phyloP scores from a whole-genome alignment of 306 rosid genomes.

The Citrullus amarus region DNA sequence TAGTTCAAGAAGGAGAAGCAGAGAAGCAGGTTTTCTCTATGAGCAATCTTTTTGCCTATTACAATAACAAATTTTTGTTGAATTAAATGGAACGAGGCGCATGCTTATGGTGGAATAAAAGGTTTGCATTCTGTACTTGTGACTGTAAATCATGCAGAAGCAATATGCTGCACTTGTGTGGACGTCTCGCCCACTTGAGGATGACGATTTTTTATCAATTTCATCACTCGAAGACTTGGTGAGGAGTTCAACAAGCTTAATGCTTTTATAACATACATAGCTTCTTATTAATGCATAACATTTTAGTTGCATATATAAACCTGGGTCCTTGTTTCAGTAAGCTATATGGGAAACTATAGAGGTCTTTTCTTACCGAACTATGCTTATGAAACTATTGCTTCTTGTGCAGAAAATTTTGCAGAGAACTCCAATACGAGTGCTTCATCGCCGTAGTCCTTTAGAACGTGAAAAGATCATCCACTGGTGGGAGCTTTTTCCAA shows the following conservation, averaged over 20 bases:
- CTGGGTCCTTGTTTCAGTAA: neutral
- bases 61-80: neutral
- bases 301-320: neutral
- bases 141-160: constrained; percentile 41
- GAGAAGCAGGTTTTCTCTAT: constrained; percentile 71
- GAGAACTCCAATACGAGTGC: constrained; percentile 87
- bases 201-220: constrained; percentile 45
- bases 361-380: neutral
- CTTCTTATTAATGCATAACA: neutral
- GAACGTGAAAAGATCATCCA: constrained; percentile 85
- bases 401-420: constrained; percentile 55
- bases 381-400: neutral
- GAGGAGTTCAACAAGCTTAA: constrained; percentile 9
- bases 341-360: neutral
- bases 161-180: constrained; percentile 87
- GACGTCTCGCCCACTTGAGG: constrained; percentile 66
- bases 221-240: constrained; percentile 47
- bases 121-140: neutral
- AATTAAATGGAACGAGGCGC: neutral
- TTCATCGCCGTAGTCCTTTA: constrained; percentile 91
- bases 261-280: neutral
- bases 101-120: neutral
- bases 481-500: constrained; percentile 37
- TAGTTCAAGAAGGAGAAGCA: constrained; percentile 89
- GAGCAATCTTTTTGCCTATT: neutral